A percentile compares a stretch with the other conserved stretches of the same genome.
Conservation (phyloP, 1,284 basidiomycete genomes). For the Cutaneotrichosporon daszewskae region DNA sequence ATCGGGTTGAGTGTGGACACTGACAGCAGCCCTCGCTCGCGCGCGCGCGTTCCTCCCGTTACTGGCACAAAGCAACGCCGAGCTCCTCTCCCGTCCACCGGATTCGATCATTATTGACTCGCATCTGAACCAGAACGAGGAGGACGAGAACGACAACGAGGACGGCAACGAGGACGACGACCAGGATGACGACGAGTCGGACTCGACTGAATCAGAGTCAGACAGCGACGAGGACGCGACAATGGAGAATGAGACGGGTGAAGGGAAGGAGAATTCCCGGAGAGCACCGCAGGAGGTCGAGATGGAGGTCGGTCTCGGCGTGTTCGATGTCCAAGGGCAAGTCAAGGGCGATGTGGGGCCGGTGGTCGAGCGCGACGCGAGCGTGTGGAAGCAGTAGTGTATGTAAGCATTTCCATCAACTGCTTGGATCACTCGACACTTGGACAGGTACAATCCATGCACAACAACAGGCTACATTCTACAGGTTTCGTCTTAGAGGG, state of each 20-base stretch:
- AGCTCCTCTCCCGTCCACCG: constrained; percentile 21
- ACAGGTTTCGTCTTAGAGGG: no score
- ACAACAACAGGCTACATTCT: no score
- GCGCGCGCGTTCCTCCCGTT: constrained; percentile 37
- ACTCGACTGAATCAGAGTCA: neutral
- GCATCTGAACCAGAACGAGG: constrained; percentile 6
- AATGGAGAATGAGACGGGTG: neutral
- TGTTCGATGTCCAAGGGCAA: constrained; percentile 32
- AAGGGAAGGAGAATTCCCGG: no score
- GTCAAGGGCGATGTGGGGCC: constrained; percentile 16
- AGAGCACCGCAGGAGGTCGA: constrained; percentile 1
- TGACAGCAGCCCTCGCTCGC: constrained; percentile 27
- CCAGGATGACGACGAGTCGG: neutral
- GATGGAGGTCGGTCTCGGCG: constrained; percentile 38
- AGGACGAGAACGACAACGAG: neutral
- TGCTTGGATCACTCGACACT: no score
- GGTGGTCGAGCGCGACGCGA: constrained; percentile 17
- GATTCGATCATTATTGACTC: constrained; percentile 31
- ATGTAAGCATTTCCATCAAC: neutral
- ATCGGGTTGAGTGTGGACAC: neutral
- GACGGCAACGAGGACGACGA: neutral
- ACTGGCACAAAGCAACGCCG: constrained; percentile 29
- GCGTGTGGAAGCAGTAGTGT: constrained; percentile 2
- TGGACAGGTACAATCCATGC: no score
- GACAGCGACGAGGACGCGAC: neutral